A percentile compares a stretch with the other conserved stretches of the same genome.
These are phyloP conservation scores for Abrus pulchellus DNA, from an alignment of 306 rosid species.

Conservation along the genomic window DNA sequence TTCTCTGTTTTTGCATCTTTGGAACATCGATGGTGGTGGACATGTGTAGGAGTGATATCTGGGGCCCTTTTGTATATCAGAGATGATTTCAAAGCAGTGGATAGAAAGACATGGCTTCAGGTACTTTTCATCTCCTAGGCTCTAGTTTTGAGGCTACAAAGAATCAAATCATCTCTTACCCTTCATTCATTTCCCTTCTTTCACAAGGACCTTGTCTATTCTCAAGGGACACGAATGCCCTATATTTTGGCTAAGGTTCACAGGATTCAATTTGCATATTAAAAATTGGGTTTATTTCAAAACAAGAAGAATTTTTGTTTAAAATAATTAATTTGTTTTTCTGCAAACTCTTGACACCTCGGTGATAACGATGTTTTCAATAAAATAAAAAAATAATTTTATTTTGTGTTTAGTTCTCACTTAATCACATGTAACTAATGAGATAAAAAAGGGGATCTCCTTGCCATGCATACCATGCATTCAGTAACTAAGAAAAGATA, in stretches of 20 bases:
- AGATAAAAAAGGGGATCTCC: neutral
- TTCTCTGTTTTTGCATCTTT: neutral
- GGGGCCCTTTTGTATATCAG: slow-evolving; percentile 72
- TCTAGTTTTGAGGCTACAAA: neutral
- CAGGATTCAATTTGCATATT: neutral
- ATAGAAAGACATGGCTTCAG: slow-evolving; percentile 58
- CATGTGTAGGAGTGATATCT: slow-evolving; percentile 66
- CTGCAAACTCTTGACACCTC: slow-evolving; percentile 5
- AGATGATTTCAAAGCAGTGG: slow-evolving; percentile 62
- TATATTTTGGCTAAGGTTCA: neutral
- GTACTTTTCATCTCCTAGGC: slow-evolving; percentile 38
- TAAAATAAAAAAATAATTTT: neutral
- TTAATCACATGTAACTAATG: neutral
- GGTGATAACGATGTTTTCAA: neutral
- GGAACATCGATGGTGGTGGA: neutral
- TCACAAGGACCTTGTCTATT: neutral
- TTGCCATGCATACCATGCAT: neutral
- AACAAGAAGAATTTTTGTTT: neutral
- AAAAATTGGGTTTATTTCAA: neutral
- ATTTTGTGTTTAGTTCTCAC: neutral
- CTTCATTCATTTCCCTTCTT: neutral
- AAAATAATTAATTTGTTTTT: neutral
- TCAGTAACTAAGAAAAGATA: neutral
- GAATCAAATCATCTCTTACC: neutral
- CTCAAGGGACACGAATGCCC: neutral